phyloP scores from a whole-genome alignment of 495 filamentous ascomycete species.

The Hyaloscypha hepaticicola region DNA sequence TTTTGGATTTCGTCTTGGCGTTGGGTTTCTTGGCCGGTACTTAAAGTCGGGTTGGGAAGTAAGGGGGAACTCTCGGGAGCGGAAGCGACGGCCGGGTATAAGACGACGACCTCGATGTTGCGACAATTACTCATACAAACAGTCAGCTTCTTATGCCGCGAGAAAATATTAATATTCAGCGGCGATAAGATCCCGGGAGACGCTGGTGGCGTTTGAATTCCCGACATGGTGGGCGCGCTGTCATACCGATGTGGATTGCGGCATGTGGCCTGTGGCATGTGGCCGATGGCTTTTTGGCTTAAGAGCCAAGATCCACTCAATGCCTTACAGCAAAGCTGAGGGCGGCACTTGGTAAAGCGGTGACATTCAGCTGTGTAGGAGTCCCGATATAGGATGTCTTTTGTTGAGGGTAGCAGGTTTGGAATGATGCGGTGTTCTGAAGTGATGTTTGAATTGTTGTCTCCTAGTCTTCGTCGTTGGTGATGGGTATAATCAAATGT shows the following conservation, averaged over 20 bases:
- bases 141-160: slow-evolving; percentile 2
- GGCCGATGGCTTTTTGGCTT: neutral
- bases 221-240: too few relatives aligned
- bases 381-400: neutral
- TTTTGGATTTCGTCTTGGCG: neutral
- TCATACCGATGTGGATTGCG: neutral
- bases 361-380: neutral
- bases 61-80: neutral
- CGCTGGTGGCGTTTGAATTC: neutral
- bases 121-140: slow-evolving; percentile 25
- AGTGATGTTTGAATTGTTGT: neutral
- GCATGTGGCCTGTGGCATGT: neutral
- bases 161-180: slow-evolving; percentile 20
- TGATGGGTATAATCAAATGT: too few relatives aligned
- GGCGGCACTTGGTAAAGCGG: too few relatives aligned
- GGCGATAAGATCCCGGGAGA: slow-evolving; percentile 18
- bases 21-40: neutral
- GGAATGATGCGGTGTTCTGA: neutral
- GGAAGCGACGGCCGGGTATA: slow-evolving; percentile 10
- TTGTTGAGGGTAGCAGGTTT: neutral
- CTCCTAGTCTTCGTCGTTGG: too few relatives aligned
- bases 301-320: neutral
- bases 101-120: slow-evolving; percentile 19
- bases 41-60: neutral
- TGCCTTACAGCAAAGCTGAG: neutral